These are phyloP conservation scores for Linum lewisii DNA, from an alignment of 345 rosid genomes.

Conservation along the genomic window DNA sequence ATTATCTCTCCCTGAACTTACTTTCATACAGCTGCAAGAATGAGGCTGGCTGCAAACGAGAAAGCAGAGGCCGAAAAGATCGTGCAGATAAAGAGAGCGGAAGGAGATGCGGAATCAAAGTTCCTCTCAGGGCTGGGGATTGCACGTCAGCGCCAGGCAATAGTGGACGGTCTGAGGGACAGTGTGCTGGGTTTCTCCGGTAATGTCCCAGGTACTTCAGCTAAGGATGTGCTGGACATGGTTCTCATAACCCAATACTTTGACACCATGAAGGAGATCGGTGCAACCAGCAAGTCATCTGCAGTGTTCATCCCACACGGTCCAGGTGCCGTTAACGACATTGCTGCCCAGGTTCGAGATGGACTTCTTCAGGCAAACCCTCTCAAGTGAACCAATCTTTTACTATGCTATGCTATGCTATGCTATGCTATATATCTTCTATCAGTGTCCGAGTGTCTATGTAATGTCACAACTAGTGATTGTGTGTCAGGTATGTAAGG, in stretches of 20 bases:
- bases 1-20: neutral
- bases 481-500: no score
- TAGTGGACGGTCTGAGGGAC: slow-evolving; percentile 20
- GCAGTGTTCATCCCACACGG: slow-evolving; percentile 18
- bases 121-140: slow-evolving; percentile 15
- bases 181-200: slow-evolving; percentile 20
- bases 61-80: slow-evolving; percentile 20
- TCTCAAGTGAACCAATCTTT: neutral
- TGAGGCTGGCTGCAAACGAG: slow-evolving; percentile 19
- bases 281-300: slow-evolving; percentile 12
- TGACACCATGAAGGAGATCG: slow-evolving; percentile 20
- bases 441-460: no score
- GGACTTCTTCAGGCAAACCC: slow-evolving; percentile 13
- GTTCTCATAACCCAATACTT: slow-evolving; percentile 21
- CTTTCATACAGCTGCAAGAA: slow-evolving; percentile 10
- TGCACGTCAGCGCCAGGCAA: slow-evolving; percentile 19
- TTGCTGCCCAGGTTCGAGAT: slow-evolving; percentile 14
- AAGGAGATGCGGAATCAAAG: slow-evolving; percentile 18
- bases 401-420: neutral
- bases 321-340: slow-evolving; percentile 14
- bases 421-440: neutral
- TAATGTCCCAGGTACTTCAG: slow-evolving; percentile 17
- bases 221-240: slow-evolving; percentile 21
- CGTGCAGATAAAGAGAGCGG: slow-evolving; percentile 15
- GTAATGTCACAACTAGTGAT: no score